Percentiles rank a stretch among this genome's conserved stretches.
Evolutionary conservation across 2,329 filamentous ascomycete species (phyloP).

Genomic region (Cylindrodendrum hubeiense): DNA sequence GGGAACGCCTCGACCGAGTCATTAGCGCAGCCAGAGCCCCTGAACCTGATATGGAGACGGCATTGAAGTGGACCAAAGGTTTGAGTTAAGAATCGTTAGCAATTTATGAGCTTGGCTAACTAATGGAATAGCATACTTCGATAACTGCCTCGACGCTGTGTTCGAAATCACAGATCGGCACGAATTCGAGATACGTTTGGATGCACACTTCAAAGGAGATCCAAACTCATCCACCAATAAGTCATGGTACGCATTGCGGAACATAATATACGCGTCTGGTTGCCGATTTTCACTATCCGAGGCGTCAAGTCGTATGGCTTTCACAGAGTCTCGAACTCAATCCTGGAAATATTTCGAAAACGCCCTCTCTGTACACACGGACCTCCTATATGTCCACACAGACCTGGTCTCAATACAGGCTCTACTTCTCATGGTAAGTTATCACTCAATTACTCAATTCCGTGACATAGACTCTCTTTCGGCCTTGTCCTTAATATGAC

Average conservation of each 20-base stretch:
- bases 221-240: neutral
- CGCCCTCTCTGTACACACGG: slow-evolving; percentile 10
- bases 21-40: neutral
- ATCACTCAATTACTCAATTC: neutral
- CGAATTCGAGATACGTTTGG: neutral
- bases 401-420: slow-evolving; percentile 2
- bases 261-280: slow-evolving; percentile 6
- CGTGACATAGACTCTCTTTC: neutral
- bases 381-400: slow-evolving; percentile 1
- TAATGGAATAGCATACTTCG: neutral
- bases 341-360: slow-evolving; percentile 16
- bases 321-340: neutral
- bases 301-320: neutral
- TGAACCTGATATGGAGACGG: neutral
- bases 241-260: slow-evolving; percentile 12
- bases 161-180: neutral
- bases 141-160: neutral
- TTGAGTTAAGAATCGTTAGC: neutral
- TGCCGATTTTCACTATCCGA: neutral
- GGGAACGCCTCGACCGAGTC: neutral
- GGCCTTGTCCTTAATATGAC: neutral
- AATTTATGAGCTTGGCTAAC: neutral
- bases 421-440: slow-evolving; percentile 8
- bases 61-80: slow-evolving; percentile 5
- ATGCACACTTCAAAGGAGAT: neutral